Base-by-base conservation (phyloP, 2,329 filamentous ascomycete genomes). In the Fusarium pilosicola region DNA sequence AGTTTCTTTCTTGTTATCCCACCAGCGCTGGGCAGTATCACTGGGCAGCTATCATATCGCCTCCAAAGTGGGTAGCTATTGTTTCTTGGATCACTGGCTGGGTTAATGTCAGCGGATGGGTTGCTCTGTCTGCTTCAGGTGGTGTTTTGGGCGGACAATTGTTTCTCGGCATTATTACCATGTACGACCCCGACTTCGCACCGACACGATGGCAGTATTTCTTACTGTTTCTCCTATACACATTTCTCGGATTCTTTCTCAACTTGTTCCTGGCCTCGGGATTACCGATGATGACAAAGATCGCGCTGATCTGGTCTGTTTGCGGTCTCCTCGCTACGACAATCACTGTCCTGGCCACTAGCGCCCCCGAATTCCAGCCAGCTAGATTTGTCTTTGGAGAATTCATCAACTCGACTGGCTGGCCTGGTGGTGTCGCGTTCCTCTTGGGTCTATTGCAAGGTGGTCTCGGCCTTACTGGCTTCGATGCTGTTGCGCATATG, bases 381-480 rank as follows among this genome's bases (percentile, higher is more conserved):
- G 58, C 58, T 0, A 38, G 49, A 4, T 52, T 52, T 12, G 49
- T 52, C 13, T 38, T 52, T 12, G 49, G 32, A 2, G 36, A 42
- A 5, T 41, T 61, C 11, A 61, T 56, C 18, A 42, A 56, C n/a
- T 56, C 48, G 2, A 61, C 48, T 13, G 48, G 58, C 2, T 46
- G 49, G 49, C 32, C 49, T 26, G 49, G 49, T 9, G 49, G 49
- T 9, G 32, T 52, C 1, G 49, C 49, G 0, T 52, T 52, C 3
- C 49, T 52, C 12, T 22, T 52, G 3, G 49, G 49, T 7, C 13
- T 52, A 0, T 12, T 52, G 3, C 49, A 52, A 2, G 49, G 49
- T 0, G 49, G 49, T 2, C 49, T 52, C 3, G 49, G 49, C 0
- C 49, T 52, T 0, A 52, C 49, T 0, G 49, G 49, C 6, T 52